phyloP scores from a whole-genome alignment of 2,329 filamentous ascomycete genomes.

The Claviceps spartinae region DNA sequence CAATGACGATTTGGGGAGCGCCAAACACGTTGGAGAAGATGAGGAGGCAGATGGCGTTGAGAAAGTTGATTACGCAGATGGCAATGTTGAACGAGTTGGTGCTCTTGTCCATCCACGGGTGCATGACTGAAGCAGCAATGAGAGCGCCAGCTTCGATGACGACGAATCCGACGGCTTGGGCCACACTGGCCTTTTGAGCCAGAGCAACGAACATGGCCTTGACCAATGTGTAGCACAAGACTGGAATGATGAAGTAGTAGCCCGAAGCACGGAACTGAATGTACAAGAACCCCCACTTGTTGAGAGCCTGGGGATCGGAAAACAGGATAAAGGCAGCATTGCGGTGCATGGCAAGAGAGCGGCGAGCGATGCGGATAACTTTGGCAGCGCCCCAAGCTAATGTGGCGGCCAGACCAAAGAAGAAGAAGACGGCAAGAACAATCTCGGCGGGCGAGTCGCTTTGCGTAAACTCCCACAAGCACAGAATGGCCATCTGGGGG shows the following conservation, averaged over 20 bases:
- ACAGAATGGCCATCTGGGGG: conserved; percentile 80
- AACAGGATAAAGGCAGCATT: conserved; percentile 96
- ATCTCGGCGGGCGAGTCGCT: conserved; percentile 76
- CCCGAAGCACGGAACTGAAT: conserved; percentile 92
- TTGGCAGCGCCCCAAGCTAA: conserved; percentile 80
- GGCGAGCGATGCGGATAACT: conserved; percentile 77
- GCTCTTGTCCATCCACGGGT: conserved; percentile 98
- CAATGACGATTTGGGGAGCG: conserved; percentile 68
- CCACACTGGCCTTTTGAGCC: conserved; percentile 53
- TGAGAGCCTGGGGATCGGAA: conserved; percentile 83
- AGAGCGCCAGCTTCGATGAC: conserved; percentile 70
- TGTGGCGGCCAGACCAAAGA: conserved; percentile 65
- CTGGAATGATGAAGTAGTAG: conserved; percentile 85
- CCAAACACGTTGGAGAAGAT: conserved; percentile 81
- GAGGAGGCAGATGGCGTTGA: conserved; percentile 79
- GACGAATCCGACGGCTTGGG: conserved; percentile 71
- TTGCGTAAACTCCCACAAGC: conserved; percentile 84
- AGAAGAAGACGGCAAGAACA: conserved; percentile 77
- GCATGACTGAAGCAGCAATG: conserved; percentile 63
- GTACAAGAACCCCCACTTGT: conserved; percentile 98
- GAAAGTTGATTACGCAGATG: conserved; percentile 78
- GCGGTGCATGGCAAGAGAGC: conserved; percentile 82
- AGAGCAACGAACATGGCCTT: conserved; percentile 85
- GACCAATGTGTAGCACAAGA: conserved; percentile 64
- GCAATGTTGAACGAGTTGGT: conserved; percentile 94